Percentiles rank a stretch among this genome's conserved stretches.
These are phyloP conservation scores for Helicostylum pulchrum DNA, from an alignment of 192 early-diverging fungal genomes.

Conservation along the genomic window DNA sequence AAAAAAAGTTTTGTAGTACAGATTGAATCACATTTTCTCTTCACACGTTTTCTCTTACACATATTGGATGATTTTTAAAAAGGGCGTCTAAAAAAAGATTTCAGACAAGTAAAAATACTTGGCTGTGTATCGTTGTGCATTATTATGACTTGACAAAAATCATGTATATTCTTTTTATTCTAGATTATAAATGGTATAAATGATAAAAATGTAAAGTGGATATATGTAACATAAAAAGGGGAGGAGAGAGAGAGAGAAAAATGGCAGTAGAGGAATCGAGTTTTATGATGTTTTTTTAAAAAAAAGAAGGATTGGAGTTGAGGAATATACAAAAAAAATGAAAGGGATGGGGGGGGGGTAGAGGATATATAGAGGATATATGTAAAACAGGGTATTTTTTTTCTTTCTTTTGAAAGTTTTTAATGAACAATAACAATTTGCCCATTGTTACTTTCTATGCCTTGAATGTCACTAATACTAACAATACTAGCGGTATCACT, in stretches of 20 bases:
- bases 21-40: too few relatives aligned
- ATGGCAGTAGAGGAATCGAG: background rate
- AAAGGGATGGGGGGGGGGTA: background rate
- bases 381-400: constrained; percentile 1
- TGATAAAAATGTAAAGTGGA: too few relatives aligned
- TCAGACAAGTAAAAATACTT: too few relatives aligned
- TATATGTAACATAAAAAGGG: background rate
- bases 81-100: too few relatives aligned
- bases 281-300: too few relatives aligned
- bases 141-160: too few relatives aligned
- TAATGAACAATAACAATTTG: constrained; percentile 39
- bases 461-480: constrained; percentile 35
- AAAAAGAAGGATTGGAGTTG: constrained; percentile 7
- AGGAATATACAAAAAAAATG: constrained; percentile 11
- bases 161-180: too few relatives aligned
- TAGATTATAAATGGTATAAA: too few relatives aligned
- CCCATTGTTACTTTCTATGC: constrained; percentile 24
- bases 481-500: constrained; percentile 36
- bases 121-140: too few relatives aligned
- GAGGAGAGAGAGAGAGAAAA: background rate
- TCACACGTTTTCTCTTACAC: too few relatives aligned
- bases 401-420: background rate
- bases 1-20: too few relatives aligned
- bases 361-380: constrained; percentile 8
- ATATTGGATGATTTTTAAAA: too few relatives aligned